These are phyloP conservation scores for Mortierella hygrophila DNA, from an alignment of 192 early-diverging fungal species.

Conservation along the genomic window DNA sequence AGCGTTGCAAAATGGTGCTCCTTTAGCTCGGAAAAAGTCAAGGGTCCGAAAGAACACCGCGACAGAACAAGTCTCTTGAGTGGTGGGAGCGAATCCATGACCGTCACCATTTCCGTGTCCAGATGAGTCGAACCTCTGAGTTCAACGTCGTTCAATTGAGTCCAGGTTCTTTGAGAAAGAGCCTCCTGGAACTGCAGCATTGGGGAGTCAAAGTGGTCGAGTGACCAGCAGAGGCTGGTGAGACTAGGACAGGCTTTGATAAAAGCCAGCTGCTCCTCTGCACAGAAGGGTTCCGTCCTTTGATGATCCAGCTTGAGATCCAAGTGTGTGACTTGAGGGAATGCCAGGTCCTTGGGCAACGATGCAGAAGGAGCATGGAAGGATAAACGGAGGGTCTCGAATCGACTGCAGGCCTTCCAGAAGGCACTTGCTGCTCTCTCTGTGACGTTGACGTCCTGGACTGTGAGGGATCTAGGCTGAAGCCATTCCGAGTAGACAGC, in stretches of 20 bases:
- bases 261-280: background rate
- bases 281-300: background rate
- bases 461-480: background rate
- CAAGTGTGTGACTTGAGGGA: background rate
- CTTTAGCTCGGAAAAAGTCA: background rate
- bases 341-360: background rate
- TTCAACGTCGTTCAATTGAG: background rate
- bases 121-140: background rate
- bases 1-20: background rate
- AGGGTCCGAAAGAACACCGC: background rate
- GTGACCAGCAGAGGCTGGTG: background rate
- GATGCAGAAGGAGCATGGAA: background rate
- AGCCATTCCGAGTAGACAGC: background rate
- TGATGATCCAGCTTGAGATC: background rate
- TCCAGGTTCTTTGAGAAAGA: background rate
- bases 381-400: background rate
- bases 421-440: background rate
- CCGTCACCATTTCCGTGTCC: background rate
- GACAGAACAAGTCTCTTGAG: background rate
- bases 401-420: slow-evolving; percentile 1
- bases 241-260: background rate
- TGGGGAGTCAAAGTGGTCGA: background rate
- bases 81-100: background rate
- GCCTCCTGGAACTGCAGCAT: background rate
- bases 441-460: background rate